These are phyloP conservation scores for Terana coerulea DNA, from an alignment of 768 basidiomycete genomes.

Conservation along the genomic window DNA sequence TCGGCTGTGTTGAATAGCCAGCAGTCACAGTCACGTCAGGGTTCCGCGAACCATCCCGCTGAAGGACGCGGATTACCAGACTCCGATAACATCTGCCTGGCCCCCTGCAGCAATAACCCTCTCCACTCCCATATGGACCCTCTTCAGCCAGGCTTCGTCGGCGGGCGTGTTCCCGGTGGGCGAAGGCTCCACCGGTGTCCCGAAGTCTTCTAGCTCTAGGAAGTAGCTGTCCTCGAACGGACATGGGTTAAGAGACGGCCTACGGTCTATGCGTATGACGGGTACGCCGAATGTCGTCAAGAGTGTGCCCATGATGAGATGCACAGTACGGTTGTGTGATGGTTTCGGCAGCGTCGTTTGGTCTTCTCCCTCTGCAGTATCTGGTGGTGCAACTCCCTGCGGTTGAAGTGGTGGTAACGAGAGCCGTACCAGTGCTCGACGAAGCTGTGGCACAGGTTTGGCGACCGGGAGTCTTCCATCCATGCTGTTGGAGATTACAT, in stretches of 20 bases:
- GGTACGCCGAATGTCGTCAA: slow-evolving; percentile 39
- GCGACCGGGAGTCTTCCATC: slow-evolving; percentile 26
- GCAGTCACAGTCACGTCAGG: too few relatives aligned
- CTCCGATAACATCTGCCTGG: slow-evolving; percentile 39
- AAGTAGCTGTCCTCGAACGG: slow-evolving; percentile 65
- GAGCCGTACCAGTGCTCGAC: slow-evolving; percentile 37
- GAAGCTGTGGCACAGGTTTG: slow-evolving; percentile 11
- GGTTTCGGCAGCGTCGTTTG: not conserved
- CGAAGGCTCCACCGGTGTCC: slow-evolving; percentile 1
- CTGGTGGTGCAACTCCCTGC: not conserved
- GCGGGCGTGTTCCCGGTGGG: not conserved
- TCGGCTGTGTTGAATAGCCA: too few relatives aligned
- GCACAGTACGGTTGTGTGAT: slow-evolving; percentile 10
- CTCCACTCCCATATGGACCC: slow-evolving; percentile 33
- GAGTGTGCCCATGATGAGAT: slow-evolving; percentile 23
- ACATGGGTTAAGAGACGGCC: slow-evolving; percentile 43
- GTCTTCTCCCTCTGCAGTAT: slow-evolving; percentile 5
- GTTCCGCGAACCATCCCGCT: too few relatives aligned
- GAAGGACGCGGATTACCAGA: too few relatives aligned
- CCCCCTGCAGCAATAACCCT: slow-evolving; percentile 33
- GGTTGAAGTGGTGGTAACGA: slow-evolving; percentile 1
- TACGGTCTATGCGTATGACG: slow-evolving; percentile 57
- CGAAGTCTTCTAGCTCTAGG: slow-evolving; percentile 45
- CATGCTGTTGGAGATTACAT: slow-evolving; percentile 43
- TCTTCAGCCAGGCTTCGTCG: slow-evolving; percentile 28